Evolutionary conservation across 2,329 filamentous ascomycete genomes (phyloP).

Genomic region (Aquanectria penicillioides): DNA sequence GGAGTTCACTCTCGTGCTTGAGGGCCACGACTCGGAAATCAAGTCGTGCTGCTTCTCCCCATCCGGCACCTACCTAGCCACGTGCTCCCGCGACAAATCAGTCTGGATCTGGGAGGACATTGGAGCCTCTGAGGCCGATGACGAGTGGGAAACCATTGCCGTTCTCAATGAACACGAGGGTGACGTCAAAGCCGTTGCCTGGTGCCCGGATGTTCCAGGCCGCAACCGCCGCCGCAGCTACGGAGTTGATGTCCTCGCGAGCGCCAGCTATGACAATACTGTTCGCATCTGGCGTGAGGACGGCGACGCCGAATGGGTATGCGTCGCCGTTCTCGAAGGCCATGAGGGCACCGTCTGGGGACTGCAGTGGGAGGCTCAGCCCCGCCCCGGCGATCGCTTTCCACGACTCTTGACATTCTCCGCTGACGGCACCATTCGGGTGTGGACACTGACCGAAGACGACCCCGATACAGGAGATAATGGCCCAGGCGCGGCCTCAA

Average conservation of each 20-base stretch:
- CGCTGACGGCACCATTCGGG: constrained; percentile 80
- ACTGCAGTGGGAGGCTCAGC: constrained; percentile 73
- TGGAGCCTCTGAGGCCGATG: constrained; percentile 75
- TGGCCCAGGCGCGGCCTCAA: constrained; percentile 44
- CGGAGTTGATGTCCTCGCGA: constrained; percentile 80
- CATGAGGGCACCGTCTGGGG: constrained; percentile 92
- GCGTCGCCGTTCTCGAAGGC: constrained; percentile 82
- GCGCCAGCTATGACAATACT: constrained; percentile 93
- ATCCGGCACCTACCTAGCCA: constrained; percentile 82
- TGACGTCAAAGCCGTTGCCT: constrained; percentile 93
- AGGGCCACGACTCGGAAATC: constrained; percentile 96
- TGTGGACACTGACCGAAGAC: constrained; percentile 77
- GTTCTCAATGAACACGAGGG: constrained; percentile 94
- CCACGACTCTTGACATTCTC: constrained; percentile 83
- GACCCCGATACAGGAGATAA: constrained; percentile 54
- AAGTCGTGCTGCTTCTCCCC: constrained; percentile 81
- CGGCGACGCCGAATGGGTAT: constrained; percentile 89
- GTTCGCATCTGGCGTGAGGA: constrained; percentile 91
- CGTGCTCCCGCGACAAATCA: constrained; percentile 90
- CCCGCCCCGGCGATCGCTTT: constrained; percentile 53
- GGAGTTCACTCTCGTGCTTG: constrained; percentile 90
- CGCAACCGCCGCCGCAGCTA: constrained; percentile 58
- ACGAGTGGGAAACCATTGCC: constrained; percentile 96
- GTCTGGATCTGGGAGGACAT: constrained; percentile 99
- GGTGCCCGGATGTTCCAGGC: constrained; percentile 78